phyloP scores from a whole-genome alignment of 805 yeast genomes.

The Komagataella phaffii region DNA sequence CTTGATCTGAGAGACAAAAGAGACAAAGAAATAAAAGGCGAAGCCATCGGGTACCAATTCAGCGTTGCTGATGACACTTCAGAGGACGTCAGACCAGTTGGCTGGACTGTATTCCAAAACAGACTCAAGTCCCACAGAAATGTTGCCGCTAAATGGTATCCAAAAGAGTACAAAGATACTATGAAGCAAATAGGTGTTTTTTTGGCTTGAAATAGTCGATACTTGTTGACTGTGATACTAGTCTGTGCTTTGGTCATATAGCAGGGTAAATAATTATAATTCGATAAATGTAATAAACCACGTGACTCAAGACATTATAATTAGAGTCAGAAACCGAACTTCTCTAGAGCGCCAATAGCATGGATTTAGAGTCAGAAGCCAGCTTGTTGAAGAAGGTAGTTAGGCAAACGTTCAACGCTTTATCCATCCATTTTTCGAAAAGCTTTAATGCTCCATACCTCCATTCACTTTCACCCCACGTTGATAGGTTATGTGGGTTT shows the following conservation, averaged over 20 bases:
- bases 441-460: not conserved
- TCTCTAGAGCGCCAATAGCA: not conserved
- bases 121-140: conserved; percentile 30
- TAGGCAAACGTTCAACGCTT: not conserved
- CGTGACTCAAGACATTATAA: too few relatives aligned
- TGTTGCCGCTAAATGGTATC: conserved; percentile 28
- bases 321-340: too few relatives aligned
- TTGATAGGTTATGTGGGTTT: not conserved
- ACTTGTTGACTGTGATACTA: too few relatives aligned
- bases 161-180: conserved; percentile 21
- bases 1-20: conserved; percentile 19
- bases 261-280: too few relatives aligned
- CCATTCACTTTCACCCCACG: not conserved
- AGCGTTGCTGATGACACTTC: conserved; percentile 16
- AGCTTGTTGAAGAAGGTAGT: not conserved
- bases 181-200: conserved; percentile 5
- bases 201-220: not conserved
- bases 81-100: conserved; percentile 23
- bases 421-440: not conserved
- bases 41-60: conserved; percentile 25
- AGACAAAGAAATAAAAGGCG: conserved; percentile 22
- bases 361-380: not conserved
- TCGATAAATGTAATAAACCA: too few relatives aligned
- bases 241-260: too few relatives aligned
- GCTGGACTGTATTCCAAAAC: conserved; percentile 30